Evolutionary conservation across 495 filamentous ascomycete genomes (phyloP).

Genomic region (Talaromyces thailandensis): DNA sequence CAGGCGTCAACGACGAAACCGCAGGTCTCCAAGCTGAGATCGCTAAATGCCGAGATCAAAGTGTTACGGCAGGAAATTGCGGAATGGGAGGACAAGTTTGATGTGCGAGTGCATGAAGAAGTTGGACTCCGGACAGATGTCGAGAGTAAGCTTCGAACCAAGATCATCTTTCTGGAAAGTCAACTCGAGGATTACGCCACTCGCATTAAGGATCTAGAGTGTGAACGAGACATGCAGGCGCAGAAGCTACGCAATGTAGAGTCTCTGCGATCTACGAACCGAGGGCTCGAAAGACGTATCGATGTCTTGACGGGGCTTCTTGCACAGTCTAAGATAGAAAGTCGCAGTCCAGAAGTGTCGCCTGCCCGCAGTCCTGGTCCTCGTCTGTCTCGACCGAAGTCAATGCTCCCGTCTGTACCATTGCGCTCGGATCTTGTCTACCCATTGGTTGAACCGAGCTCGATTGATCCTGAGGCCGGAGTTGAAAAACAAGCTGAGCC

Average conservation of each 20-base stretch:
- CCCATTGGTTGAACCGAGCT: not conserved
- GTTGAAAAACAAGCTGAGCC: not conserved
- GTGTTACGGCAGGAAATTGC: constrained; percentile 8
- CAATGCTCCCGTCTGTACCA: constrained; percentile 8
- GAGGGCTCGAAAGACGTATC: constrained; percentile 8
- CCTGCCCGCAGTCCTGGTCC: constrained; percentile 7
- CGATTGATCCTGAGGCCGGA: not conserved
- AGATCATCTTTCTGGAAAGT: constrained; percentile 8
- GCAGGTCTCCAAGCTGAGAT: constrained; percentile 28
- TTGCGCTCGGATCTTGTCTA: not conserved
- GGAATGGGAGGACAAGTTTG: constrained; percentile 12
- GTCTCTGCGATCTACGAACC: constrained; percentile 9
- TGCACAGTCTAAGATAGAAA: constrained; percentile 7
- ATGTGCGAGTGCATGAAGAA: constrained; percentile 10
- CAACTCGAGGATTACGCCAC: constrained; percentile 6
- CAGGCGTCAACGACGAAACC: constrained; percentile 23
- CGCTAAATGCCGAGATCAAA: constrained; percentile 9
- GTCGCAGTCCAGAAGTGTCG: constrained; percentile 5
- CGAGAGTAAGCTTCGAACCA: constrained; percentile 6
- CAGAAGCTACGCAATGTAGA: constrained; percentile 11
- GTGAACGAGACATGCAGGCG: constrained; percentile 9
- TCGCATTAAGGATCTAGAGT: constrained; percentile 9
- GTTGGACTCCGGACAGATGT: constrained; percentile 2
- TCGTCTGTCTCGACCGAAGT: constrained; percentile 8
- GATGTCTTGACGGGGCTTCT: constrained; percentile 12